These are phyloP conservation scores for Penstemon davidsonii DNA, from an alignment of 257 asterid species.

Conservation along the genomic window DNA sequence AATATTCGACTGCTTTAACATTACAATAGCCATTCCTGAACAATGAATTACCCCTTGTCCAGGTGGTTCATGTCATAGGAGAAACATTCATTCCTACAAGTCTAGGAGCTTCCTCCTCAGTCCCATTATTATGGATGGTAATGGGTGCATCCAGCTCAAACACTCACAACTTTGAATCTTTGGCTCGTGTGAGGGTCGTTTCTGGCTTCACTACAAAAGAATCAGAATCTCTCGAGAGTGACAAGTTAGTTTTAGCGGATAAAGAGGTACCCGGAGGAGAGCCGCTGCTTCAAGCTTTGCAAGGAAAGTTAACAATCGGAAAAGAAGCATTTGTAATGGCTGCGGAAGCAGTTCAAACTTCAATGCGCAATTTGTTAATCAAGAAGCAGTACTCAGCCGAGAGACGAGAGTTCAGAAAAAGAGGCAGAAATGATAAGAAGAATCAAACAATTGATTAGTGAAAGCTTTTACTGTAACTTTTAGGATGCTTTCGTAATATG, in stretches of 20 bases:
- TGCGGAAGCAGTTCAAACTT: conserved; percentile 74
- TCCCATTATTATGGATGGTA: conserved; percentile 75
- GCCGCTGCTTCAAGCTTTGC: conserved; percentile 53
- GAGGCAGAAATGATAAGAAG: conserved; percentile 77
- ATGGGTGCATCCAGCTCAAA: conserved; percentile 71
- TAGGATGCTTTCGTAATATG: background rate
- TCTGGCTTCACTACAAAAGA: conserved; percentile 43
- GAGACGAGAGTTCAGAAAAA: conserved; percentile 67
- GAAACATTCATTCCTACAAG: conserved; percentile 82
- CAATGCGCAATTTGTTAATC: conserved; percentile 79
- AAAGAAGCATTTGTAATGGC: conserved; percentile 62
- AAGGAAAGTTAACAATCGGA: conserved; percentile 59
- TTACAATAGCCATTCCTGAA: background rate
- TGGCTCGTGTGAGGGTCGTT: conserved; percentile 64
- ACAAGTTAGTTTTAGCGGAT: conserved; percentile 50
- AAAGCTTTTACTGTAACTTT: conserved; percentile 6
- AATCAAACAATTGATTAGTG: conserved; percentile 23
- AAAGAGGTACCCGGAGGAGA: conserved; percentile 62
- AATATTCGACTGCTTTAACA: no score
- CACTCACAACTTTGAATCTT: conserved; percentile 35
- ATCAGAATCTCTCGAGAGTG: conserved; percentile 33
- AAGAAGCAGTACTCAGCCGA: conserved; percentile 82
- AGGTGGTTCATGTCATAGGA: conserved; percentile 61
- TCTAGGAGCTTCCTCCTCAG: conserved; percentile 50
- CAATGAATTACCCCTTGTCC: background rate